A percentile compares a stretch with the other conserved stretches of the same genome.
phyloP scores from a whole-genome alignment of 2,329 filamentous ascomycete genomes.

The Aspergillus japonicus region DNA sequence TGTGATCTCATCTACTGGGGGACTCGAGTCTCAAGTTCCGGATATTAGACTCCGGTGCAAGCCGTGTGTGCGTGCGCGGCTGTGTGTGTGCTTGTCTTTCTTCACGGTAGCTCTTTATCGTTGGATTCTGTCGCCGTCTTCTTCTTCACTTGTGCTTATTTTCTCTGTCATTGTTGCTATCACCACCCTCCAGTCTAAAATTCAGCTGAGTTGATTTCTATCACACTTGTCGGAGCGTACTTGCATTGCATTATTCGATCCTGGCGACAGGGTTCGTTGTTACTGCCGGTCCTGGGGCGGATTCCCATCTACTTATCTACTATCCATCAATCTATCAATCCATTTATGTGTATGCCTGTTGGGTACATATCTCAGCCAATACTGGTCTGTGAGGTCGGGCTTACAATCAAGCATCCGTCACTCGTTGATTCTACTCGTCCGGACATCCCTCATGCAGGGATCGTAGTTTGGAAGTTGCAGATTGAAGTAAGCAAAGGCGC shows the following conservation, averaged over 20 bases:
- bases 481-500: too few species aligned
- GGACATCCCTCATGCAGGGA: too few species aligned
- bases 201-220: not conserved
- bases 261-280: not conserved
- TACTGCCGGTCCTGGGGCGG: not conserved
- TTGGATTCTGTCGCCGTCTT: not conserved
- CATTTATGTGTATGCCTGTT: not conserved
- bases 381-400: not conserved
- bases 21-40: not conserved
- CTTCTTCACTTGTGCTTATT: not conserved
- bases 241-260: not conserved
- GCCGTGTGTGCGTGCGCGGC: conserved; percentile 3
- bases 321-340: too few species aligned
- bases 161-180: not conserved
- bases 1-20: not conserved
- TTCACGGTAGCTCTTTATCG: not conserved
- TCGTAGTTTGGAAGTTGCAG: too few species aligned
- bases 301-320: not conserved
- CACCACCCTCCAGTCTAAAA: not conserved
- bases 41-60: conserved; percentile 5
- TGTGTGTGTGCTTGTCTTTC: not conserved
- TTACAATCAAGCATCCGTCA: too few species aligned
- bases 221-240: not conserved
- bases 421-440: too few species aligned
- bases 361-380: not conserved